Conservation (phyloP, 1,139 yeast genomes). For the Geotrichum armillariae region DNA sequence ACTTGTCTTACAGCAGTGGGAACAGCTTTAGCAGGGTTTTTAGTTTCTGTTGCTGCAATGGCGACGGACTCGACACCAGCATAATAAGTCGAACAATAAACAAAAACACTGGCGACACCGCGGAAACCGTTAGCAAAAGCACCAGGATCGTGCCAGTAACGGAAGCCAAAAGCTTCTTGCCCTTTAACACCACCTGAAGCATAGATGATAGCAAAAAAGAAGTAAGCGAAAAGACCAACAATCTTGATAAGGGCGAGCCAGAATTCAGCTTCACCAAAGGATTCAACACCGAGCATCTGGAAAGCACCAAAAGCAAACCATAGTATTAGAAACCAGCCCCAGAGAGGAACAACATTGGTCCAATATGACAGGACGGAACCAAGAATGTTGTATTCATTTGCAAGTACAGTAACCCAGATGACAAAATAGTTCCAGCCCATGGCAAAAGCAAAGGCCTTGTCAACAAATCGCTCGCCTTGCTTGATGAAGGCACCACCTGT, state of each 20-base stretch:
- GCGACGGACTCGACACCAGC: slow-evolving; percentile 88
- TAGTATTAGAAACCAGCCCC: slow-evolving; percentile 57
- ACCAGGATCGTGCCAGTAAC: slow-evolving; percentile 93
- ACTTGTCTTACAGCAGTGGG: slow-evolving; percentile 86
- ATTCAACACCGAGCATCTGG: slow-evolving; percentile 57
- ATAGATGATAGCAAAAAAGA: slow-evolving; percentile 58
- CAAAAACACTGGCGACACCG: slow-evolving; percentile 70
- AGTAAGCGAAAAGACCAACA: slow-evolving; percentile 55
- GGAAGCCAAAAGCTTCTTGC: slow-evolving; percentile 39
- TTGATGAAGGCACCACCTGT: slow-evolving; percentile 63
- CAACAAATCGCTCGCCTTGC: slow-evolving; percentile 57
- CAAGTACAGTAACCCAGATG: slow-evolving; percentile 60
- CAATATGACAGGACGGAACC: slow-evolving; percentile 56
- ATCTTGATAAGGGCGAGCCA: slow-evolving; percentile 62
- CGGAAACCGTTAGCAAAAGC: slow-evolving; percentile 65
- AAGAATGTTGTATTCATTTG: slow-evolving; percentile 59
- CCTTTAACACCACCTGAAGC: slow-evolving; percentile 60
- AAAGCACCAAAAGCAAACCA: slow-evolving; percentile 56
- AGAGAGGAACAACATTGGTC: slow-evolving; percentile 61
- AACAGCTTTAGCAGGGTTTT: slow-evolving; percentile 77
- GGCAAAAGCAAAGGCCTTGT: slow-evolving; percentile 59
- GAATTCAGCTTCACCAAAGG: slow-evolving; percentile 68
- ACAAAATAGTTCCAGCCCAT: slow-evolving; percentile 65
- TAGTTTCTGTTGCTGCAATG: slow-evolving; percentile 85
- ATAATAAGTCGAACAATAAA: slow-evolving; percentile 64